Conservation (phyloP, 345 rosid genomes). For the Mallotus nudiflorus region DNA sequence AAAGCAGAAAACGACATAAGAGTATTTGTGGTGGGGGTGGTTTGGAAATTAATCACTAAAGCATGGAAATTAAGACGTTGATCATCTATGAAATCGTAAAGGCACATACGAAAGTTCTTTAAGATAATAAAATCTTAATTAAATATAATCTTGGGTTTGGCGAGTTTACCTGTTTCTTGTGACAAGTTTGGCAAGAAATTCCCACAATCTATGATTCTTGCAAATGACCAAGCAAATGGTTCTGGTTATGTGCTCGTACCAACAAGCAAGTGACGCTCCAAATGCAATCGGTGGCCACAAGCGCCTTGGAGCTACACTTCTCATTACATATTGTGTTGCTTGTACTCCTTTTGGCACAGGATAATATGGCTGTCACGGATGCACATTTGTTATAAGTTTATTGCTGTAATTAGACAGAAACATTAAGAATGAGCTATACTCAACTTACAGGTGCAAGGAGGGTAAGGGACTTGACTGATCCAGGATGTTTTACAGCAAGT, state of each 20-base stretch:
- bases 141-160: background rate
- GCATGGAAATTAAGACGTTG: background rate
- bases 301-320: slow-evolving; percentile 71
- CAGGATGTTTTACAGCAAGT: slow-evolving; percentile 74
- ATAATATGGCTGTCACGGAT: slow-evolving; percentile 92
- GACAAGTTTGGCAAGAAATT: slow-evolving; percentile 70
- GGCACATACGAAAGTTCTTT: too few species aligned
- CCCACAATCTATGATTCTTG: slow-evolving; percentile 91
- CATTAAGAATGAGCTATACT: too few species aligned
- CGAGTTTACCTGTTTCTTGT: slow-evolving; percentile 75
- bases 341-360: slow-evolving; percentile 74
- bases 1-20: too few species aligned
- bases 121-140: too few species aligned
- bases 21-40: slow-evolving; percentile 17
- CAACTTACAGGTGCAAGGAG: slow-evolving; percentile 84
- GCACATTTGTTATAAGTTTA: too few species aligned
- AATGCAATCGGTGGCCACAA: slow-evolving; percentile 90
- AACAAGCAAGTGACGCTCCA: slow-evolving; percentile 82
- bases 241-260: slow-evolving; percentile 94
- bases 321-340: slow-evolving; percentile 79
- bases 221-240: slow-evolving; percentile 78
- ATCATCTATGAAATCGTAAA: background rate
- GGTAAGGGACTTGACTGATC: slow-evolving; percentile 81
- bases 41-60: slow-evolving; percentile 14
- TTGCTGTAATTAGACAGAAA: too few species aligned